Conservation (phyloP, 176 grass and related monocot species). For the Oryza australiensis region DNA sequence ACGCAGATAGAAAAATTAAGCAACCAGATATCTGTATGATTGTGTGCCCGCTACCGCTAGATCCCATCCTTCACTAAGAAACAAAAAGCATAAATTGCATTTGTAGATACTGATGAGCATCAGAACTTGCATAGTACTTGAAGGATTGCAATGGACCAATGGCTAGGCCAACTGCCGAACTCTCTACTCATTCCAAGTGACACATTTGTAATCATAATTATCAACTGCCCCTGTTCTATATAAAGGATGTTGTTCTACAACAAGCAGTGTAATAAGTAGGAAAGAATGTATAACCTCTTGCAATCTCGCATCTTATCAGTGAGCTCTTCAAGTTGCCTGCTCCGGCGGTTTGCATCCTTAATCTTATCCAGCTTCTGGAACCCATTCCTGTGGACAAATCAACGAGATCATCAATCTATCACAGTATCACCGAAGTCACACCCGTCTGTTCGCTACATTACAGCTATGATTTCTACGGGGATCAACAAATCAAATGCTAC, state of each 20-base stretch:
- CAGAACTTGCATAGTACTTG: neutral
- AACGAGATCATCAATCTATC: neutral
- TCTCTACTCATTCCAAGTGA: neutral
- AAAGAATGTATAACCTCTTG: slow-evolving; percentile 61
- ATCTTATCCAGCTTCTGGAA: slow-evolving; percentile 98
- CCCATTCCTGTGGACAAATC: slow-evolving; percentile 64
- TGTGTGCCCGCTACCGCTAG: neutral
- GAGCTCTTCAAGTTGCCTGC: slow-evolving; percentile 87
- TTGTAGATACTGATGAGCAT: neutral
- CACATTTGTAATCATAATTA: neutral
- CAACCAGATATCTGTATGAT: neutral
- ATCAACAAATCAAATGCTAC: neutral
- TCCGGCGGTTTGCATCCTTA: slow-evolving; percentile 83
- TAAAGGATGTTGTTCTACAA: neutral
- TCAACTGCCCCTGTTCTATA: neutral
- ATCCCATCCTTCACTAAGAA: neutral
- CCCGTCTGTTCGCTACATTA: neutral
- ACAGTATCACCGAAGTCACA: neutral
- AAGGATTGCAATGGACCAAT: neutral
- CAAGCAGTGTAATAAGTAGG: neutral
- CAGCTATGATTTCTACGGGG: neutral
- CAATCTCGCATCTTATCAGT: slow-evolving; percentile 96
- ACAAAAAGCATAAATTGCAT: neutral
- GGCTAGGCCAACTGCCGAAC: neutral
- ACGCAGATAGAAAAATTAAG: neutral